Percentiles rank a stretch among this genome's conserved stretches.
phyloP scores from a whole-genome alignment of 2,329 filamentous ascomycete genomes.

The Penicillium expansum region DNA sequence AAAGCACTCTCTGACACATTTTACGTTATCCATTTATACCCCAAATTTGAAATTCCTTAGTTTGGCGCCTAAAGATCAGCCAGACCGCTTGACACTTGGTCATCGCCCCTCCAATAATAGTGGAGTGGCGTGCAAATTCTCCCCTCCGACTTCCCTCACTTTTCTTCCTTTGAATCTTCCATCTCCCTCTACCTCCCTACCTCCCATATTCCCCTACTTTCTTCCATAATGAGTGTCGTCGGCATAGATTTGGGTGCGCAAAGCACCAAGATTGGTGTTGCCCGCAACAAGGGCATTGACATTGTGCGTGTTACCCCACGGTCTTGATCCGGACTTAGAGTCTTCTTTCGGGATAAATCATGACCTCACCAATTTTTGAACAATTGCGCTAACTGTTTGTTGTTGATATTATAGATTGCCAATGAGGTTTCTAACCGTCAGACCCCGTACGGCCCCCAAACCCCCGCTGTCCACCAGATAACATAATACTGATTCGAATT shows the following conservation, averaged over 20 bases:
- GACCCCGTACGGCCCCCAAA: conserved; percentile 75
- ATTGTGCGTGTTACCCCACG: conserved; percentile 67
- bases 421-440: conserved; percentile 99
- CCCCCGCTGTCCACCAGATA: conserved; percentile 1
- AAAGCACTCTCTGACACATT: neutral
- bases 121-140: conserved; percentile 42
- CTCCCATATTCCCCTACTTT: conserved; percentile 19
- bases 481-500: conserved; percentile 19
- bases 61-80: conserved; percentile 7
- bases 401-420: conserved; percentile 65
- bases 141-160: conserved; percentile 29
- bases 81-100: conserved; percentile 29
- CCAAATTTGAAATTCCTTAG: conserved; percentile 2
- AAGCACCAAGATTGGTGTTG: conserved; percentile 96
- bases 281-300: conserved; percentile 97
- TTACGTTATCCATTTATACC: neutral
- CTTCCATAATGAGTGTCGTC: conserved; percentile 58
- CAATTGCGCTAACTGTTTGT: conserved; percentile 16
- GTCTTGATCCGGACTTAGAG: conserved; percentile 4
- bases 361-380: neutral
- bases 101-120: conserved; percentile 35
- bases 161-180: conserved; percentile 19
- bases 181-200: conserved; percentile 23
- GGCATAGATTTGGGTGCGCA: conserved; percentile 94
- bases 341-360: neutral